These are phyloP conservation scores for Fragaria iinumae DNA, from an alignment of 306 rosid species.

Conservation along the genomic window DNA sequence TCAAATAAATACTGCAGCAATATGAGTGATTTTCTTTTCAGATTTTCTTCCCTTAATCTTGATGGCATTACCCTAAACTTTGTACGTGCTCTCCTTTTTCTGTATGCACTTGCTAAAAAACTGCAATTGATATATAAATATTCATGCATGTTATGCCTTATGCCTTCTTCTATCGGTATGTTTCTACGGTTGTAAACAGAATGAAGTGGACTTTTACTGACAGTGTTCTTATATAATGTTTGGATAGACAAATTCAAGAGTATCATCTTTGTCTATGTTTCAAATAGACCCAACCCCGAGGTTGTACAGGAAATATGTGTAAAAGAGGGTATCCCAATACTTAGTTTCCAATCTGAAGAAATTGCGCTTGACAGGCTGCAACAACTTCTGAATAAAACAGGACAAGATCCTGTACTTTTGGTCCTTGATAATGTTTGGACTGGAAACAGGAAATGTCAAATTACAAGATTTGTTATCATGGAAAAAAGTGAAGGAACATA, in stretches of 20 bases:
- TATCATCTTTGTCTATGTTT: slow-evolving; percentile 44
- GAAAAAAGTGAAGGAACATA: no score
- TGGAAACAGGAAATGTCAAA: slow-evolving; percentile 18
- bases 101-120: not conserved
- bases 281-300: slow-evolving; percentile 30
- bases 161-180: not conserved
- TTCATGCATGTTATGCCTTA: not conserved
- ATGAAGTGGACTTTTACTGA: not conserved
- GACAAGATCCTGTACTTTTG: not conserved
- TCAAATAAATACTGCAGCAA: no score
- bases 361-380: slow-evolving; percentile 29
- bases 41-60: no score
- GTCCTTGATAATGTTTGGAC: slow-evolving; percentile 21
- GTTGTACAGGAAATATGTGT: slow-evolving; percentile 37
- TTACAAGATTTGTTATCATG: slow-evolving; percentile 28
- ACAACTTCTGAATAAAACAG: slow-evolving; percentile 2
- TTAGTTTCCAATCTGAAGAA: slow-evolving; percentile 15
- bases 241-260: slow-evolving; percentile 39
- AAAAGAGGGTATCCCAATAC: slow-evolving; percentile 6
- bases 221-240: slow-evolving; percentile 9
- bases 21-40: no score
- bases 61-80: no score
- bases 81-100: no score
- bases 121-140: not conserved
- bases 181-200: not conserved